phyloP scores from a whole-genome alignment of 805 yeast genomes.

The Ogataea paraovalis region DNA sequence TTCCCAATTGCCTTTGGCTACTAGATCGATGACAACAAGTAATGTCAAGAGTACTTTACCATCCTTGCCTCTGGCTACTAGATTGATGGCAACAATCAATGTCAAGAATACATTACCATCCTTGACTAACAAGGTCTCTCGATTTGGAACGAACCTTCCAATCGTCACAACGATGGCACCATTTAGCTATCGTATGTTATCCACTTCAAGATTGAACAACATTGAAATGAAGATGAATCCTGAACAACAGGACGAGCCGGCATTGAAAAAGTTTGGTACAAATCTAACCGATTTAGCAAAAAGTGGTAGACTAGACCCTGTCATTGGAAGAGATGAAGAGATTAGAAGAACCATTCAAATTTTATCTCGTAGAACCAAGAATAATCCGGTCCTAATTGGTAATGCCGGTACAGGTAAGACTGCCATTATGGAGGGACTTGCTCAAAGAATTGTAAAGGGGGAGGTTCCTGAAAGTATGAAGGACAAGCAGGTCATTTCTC shows the following conservation, averaged over 20 bases:
- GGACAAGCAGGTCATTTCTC: conserved; percentile 73
- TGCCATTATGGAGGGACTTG: conserved; percentile 93
- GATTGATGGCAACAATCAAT: too few species aligned
- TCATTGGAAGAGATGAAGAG: conserved; percentile 95
- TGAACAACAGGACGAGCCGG: conserved; percentile 52
- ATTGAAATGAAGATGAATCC: conserved; percentile 32
- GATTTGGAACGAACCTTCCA: too few species aligned
- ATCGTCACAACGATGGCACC: background rate
- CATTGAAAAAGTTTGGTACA: conserved; percentile 79
- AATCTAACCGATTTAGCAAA: conserved; percentile 83
- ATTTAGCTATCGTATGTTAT: conserved; percentile 12
- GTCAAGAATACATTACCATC: too few species aligned
- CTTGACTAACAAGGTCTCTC: too few species aligned
- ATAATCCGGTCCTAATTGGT: conserved; percentile 93
- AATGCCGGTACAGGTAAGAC: conserved; percentile 98
- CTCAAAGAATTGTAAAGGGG: conserved; percentile 85
- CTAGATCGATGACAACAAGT: background rate
- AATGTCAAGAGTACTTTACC: background rate
- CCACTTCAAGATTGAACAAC: conserved; percentile 4
- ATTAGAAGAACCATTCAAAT: conserved; percentile 91
- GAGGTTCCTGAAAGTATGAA: conserved; percentile 95
- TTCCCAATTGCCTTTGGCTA: background rate
- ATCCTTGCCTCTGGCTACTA: too few species aligned
- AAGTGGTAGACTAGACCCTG: conserved; percentile 92
- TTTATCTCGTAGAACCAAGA: conserved; percentile 86